Percentiles rank a stretch among this genome's conserved stretches.
Evolutionary conservation across 352 stramenopile species (phyloP).

Genomic region (Phytophthora litchii): DNA sequence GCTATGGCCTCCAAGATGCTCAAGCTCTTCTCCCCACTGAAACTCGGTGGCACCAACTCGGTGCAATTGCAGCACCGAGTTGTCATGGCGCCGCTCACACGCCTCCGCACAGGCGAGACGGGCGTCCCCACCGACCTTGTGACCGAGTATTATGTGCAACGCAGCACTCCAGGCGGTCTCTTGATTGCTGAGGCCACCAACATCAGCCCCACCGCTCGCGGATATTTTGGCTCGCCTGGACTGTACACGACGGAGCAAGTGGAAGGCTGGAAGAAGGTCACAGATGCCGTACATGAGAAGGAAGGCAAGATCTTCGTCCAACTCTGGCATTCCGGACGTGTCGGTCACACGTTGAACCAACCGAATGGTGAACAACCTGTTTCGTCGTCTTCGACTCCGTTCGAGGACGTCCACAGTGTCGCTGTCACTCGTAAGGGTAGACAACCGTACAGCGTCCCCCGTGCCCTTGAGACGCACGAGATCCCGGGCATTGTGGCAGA

Average conservation of each 20-base stretch:
- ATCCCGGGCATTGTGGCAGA: slow-evolving; percentile 48
- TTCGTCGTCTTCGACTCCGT: slow-evolving; percentile 39
- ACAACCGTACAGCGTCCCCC: slow-evolving; percentile 49
- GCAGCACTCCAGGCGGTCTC: slow-evolving; percentile 55
- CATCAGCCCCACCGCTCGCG: slow-evolving; percentile 46
- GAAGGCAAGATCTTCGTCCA: slow-evolving; percentile 81
- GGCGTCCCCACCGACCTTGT: slow-evolving; percentile 44
- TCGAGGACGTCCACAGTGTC: slow-evolving; percentile 21
- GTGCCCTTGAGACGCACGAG: slow-evolving; percentile 69
- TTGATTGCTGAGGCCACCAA: slow-evolving; percentile 66
- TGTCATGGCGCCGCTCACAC: slow-evolving; percentile 72
- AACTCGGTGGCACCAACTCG: slow-evolving; percentile 43
- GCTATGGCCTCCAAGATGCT: slow-evolving; percentile 31
- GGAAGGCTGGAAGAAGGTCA: slow-evolving; percentile 61
- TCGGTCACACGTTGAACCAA: slow-evolving; percentile 67
- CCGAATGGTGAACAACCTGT: slow-evolving; percentile 53
- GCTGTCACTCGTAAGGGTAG: slow-evolving; percentile 40
- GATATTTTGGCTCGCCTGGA: slow-evolving; percentile 54
- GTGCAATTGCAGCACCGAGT: slow-evolving; percentile 59
- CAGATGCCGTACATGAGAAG: slow-evolving; percentile 75
- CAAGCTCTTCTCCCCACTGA: slow-evolving; percentile 53
- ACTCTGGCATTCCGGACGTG: slow-evolving; percentile 86
- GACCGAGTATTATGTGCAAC: slow-evolving; percentile 64
- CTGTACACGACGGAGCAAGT: slow-evolving; percentile 56
- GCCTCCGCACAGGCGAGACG: slow-evolving; percentile 35